These are phyloP conservation scores for Rubroboletus satanas DNA, from an alignment of 768 basidiomycete genomes.

Conservation along the genomic window DNA sequence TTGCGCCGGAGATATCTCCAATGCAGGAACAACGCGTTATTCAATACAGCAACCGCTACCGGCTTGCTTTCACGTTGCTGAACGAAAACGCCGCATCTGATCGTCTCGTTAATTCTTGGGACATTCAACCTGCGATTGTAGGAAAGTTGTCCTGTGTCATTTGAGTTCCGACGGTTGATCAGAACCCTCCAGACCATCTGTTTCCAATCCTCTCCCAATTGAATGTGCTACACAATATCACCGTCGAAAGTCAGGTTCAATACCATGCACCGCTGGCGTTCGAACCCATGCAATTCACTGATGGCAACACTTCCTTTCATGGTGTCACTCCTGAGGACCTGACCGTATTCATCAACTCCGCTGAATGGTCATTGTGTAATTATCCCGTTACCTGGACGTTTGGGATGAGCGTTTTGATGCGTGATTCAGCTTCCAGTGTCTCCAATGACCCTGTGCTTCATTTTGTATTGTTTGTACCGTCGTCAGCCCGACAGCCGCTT, in stretches of 20 bases:
- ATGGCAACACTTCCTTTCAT: slow-evolving; percentile 39
- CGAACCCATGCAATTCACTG: slow-evolving; percentile 43
- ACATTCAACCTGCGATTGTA: slow-evolving; percentile 57
- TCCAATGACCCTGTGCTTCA: slow-evolving; percentile 93
- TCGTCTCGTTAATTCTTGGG: slow-evolving; percentile 62
- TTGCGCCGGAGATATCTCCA: slow-evolving; percentile 43
- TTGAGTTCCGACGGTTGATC: slow-evolving; percentile 16
- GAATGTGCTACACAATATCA: slow-evolving; percentile 77
- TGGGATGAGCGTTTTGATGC: slow-evolving; percentile 2
- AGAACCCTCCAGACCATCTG: slow-evolving; percentile 54
- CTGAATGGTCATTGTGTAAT: slow-evolving; percentile 89
- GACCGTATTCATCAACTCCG: slow-evolving; percentile 92
- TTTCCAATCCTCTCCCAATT: slow-evolving; percentile 60
- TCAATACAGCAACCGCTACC: slow-evolving; percentile 78
- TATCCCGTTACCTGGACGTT: slow-evolving; percentile 17
- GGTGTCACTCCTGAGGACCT: slow-evolving; percentile 77
- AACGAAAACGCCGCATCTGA: slow-evolving; percentile 84
- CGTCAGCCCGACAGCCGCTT: slow-evolving; percentile 62
- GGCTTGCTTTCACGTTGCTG: slow-evolving; percentile 87
- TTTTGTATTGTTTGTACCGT: slow-evolving; percentile 87
- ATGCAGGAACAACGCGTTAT: slow-evolving; percentile 50
- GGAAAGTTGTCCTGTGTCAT: slow-evolving; percentile 44
- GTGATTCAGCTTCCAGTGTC: slow-evolving; percentile 72
- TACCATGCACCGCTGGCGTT: slow-evolving; percentile 89
- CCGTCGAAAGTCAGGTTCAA: slow-evolving; percentile 91